Evolutionary conservation across 2,329 filamentous ascomycete species (phyloP).

Genomic region (Corniculantispora saksenae): DNA sequence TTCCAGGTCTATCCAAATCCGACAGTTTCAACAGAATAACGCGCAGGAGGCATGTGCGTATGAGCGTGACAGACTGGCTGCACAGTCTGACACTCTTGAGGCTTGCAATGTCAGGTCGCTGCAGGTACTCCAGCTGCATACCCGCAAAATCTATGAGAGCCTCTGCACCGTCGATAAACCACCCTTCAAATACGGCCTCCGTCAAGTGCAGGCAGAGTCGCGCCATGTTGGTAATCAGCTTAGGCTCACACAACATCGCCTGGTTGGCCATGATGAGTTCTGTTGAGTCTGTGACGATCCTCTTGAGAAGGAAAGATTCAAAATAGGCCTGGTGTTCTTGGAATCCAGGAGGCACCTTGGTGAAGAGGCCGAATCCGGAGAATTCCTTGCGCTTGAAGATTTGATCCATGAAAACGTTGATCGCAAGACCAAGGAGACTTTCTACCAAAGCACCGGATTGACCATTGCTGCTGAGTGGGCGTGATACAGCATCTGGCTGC

Average conservation of each 20-base stretch:
- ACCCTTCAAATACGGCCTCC: slow-evolving; percentile 92
- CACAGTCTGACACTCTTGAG: slow-evolving; percentile 91
- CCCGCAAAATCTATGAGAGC: slow-evolving; percentile 84
- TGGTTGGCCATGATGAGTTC: slow-evolving; percentile 71
- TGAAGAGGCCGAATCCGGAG: slow-evolving; percentile 78
- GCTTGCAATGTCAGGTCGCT: slow-evolving; percentile 76
- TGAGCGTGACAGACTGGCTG: slow-evolving; percentile 74
- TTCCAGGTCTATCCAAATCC: slow-evolving; percentile 70
- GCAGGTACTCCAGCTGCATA: slow-evolving; percentile 82
- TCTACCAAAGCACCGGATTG: slow-evolving; percentile 66
- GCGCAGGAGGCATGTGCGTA: slow-evolving; percentile 76
- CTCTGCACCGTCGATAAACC: slow-evolving; percentile 89
- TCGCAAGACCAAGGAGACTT: slow-evolving; percentile 73
- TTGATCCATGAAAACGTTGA: slow-evolving; percentile 83
- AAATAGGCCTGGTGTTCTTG: slow-evolving; percentile 95
- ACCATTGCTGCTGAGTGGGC: neutral
- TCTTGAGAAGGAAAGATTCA: slow-evolving; percentile 82
- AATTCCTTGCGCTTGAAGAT: slow-evolving; percentile 88
- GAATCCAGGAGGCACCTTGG: slow-evolving; percentile 89
- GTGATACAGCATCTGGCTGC: slow-evolving; percentile 52
- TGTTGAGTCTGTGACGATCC: slow-evolving; percentile 70
- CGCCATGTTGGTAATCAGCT: slow-evolving; percentile 82
- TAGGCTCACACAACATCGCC: slow-evolving; percentile 74
- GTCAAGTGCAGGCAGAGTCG: slow-evolving; percentile 78
- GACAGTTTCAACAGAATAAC: slow-evolving; percentile 80